These are phyloP conservation scores for Lasiosphaeris hirsuta DNA, from an alignment of 495 filamentous ascomycete species.

Conservation along the genomic window DNA sequence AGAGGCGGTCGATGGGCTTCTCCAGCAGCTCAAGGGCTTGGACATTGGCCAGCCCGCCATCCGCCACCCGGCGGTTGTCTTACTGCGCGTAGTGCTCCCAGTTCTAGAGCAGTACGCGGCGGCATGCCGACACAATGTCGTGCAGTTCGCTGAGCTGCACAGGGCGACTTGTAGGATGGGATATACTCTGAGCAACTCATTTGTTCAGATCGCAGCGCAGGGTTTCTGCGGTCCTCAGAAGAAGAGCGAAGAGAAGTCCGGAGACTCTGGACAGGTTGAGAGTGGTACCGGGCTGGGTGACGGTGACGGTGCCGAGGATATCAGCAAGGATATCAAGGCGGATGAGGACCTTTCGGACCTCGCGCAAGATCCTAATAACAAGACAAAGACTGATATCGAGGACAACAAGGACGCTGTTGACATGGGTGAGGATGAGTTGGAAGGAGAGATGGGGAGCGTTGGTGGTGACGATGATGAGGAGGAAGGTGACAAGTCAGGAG, in stretches of 20 bases:
- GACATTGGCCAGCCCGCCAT: slow-evolving; percentile 39
- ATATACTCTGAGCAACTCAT: slow-evolving; percentile 68
- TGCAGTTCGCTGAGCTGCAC: slow-evolving; percentile 57
- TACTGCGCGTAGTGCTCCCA: slow-evolving; percentile 66
- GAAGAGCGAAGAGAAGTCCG: slow-evolving; percentile 61
- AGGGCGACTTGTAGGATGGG: slow-evolving; percentile 67
- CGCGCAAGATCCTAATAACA: slow-evolving; percentile 72
- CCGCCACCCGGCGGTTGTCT: slow-evolving; percentile 50
- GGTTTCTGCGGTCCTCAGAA: slow-evolving; percentile 91
- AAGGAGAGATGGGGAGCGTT: slow-evolving; percentile 70
- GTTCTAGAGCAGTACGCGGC: slow-evolving; percentile 70
- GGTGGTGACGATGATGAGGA: slow-evolving; percentile 55
- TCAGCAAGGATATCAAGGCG: slow-evolving; percentile 90
- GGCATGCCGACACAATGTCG: slow-evolving; percentile 53
- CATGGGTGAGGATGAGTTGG: slow-evolving; percentile 87
- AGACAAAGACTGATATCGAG: slow-evolving; percentile 67
- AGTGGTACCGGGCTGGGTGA: slow-evolving; percentile 95
- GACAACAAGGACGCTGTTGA: slow-evolving; percentile 87
- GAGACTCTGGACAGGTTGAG: slow-evolving; percentile 73
- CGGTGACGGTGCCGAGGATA: slow-evolving; percentile 91
- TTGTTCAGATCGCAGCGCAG: slow-evolving; percentile 69
- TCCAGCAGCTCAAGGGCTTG: slow-evolving; percentile 48
- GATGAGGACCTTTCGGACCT: slow-evolving; percentile 93
- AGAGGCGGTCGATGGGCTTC: slow-evolving; percentile 41
- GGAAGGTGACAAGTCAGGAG: slow-evolving; percentile 49